These are phyloP conservation scores for Flueggea neowawraea DNA, from an alignment of 441 rosid genomes.

Conservation along the genomic window DNA sequence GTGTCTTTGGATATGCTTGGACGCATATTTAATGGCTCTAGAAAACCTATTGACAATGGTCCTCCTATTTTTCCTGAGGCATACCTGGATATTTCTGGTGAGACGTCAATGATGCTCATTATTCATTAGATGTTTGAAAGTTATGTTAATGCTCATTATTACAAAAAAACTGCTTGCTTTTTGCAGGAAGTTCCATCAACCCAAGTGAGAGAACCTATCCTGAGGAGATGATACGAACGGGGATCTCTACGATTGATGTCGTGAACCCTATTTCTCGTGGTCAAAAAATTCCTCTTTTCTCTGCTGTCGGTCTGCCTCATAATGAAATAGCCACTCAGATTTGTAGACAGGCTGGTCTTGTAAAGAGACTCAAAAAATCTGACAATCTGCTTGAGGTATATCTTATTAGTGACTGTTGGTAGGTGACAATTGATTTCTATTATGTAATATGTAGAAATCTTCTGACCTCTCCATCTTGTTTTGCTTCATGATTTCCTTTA, in stretches of 20 bases:
- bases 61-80: constrained; percentile 99
- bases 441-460: no score
- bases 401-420: neutral
- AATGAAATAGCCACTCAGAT: constrained; percentile 99
- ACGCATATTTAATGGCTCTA: constrained; percentile 98
- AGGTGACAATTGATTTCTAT: no score
- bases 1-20: constrained; percentile 99
- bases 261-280: constrained; percentile 99
- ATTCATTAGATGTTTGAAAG: no score
- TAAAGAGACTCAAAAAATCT: constrained; percentile 89
- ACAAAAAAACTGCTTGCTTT: constrained; percentile 11
- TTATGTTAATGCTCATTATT: no score
- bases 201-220: constrained; percentile 99
- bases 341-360: constrained; percentile 99
- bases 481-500: no score
- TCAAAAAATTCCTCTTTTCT: constrained; percentile 97
- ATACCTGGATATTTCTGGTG: constrained; percentile 94
- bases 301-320: constrained; percentile 99
- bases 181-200: constrained; percentile 91
- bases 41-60: constrained; percentile 99
- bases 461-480: no score
- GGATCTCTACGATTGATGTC: constrained; percentile 98
- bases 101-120: constrained; percentile 10
- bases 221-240: constrained; percentile 99
- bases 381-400: constrained; percentile 67